Evolutionary conservation across 176 grass and related monocot genomes (phyloP).

Genomic region (Bonia amplexicaulis): DNA sequence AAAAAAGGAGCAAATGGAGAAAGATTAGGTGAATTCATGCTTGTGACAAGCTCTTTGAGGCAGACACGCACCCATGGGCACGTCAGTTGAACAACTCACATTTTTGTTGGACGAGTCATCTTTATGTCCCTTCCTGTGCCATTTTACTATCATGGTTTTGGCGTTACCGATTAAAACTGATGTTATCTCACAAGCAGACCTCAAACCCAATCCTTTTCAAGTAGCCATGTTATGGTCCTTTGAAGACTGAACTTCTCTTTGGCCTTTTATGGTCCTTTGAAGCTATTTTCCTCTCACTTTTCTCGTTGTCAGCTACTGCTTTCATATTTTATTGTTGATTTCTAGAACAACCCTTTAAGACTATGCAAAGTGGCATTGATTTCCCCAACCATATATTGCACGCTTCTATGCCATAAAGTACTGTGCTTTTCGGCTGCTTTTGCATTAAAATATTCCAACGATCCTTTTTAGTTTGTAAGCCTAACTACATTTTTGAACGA

Average conservation of each 20-base stretch:
- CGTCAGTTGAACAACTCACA: neutral
- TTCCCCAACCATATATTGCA: conserved; percentile 5
- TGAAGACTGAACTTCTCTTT: neutral
- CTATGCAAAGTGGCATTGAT: neutral
- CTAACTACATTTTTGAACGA: neutral
- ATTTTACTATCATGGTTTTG: no score
- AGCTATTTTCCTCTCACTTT: neutral
- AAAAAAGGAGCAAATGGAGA: neutral
- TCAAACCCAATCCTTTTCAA: conserved; percentile 10
- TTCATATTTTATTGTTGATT: conserved; percentile 14
- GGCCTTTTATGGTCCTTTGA: neutral
- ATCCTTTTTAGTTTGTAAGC: neutral
- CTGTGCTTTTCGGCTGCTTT: conserved; percentile 5
- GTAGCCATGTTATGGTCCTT: conserved; percentile 21
- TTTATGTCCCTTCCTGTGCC: no score
- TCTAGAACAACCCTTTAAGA: conserved; percentile 8
- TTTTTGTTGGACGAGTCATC: neutral
- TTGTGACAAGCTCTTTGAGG: neutral
- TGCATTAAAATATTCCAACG: neutral
- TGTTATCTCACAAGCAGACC: no score
- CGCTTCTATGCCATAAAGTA: conserved; percentile 10
- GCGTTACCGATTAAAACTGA: no score
- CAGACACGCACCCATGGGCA: neutral
- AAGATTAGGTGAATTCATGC: neutral
- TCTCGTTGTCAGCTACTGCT: neutral